Base-by-base conservation (phyloP, 768 basidiomycete species). In the Lentinula detonsa region DNA sequence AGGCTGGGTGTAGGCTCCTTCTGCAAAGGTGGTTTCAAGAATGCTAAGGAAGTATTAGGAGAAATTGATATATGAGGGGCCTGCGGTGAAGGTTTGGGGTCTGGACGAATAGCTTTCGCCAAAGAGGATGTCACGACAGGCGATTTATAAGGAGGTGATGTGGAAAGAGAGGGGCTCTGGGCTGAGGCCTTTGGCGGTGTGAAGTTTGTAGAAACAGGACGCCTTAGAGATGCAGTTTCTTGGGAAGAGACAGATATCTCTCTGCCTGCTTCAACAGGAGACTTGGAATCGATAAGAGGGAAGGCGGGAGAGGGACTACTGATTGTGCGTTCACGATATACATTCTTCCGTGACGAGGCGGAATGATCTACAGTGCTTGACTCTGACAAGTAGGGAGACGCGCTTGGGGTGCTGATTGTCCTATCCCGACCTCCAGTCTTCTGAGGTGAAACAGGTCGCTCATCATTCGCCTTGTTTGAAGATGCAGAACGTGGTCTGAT, bases 1-100 rank as follows among this genome's bases (percentile, higher is more conserved):
- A 93, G 83, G 69, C 90, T 92, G 0, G 92, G 92, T 1, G 90
- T 91, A 3, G 83, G 83, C 49, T 91, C 90, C 69, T 92, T 93
- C 56, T 78, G 71, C 3, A 78, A 68, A 8, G 82, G 73, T 2
- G 77, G 74, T 49, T 82, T 85, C 31, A 86, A 74, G 68, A 91
- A 87, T 4, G 81, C 83, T 16, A 84, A 81, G 4, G 88, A 84
- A 33, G 80, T 70, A 21, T 75, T 74, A 15, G 70, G 64, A 4
- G 80, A 77, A 23, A 77, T 51, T 21, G 82, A 76, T 45, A 79
- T 76, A 52, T 75, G 78, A 31, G 79, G 80, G 42, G 69, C 73
- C 61, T 73, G 65, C 1, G 79, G 71, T 0, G 84, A 78, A 2
- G 74, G 65, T 21, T 81, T 81, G 4, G 80, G 76, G 50, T 75